Base-by-base conservation (phyloP, 2,329 filamentous ascomycete species). In the Blastomyces percursus region DNA sequence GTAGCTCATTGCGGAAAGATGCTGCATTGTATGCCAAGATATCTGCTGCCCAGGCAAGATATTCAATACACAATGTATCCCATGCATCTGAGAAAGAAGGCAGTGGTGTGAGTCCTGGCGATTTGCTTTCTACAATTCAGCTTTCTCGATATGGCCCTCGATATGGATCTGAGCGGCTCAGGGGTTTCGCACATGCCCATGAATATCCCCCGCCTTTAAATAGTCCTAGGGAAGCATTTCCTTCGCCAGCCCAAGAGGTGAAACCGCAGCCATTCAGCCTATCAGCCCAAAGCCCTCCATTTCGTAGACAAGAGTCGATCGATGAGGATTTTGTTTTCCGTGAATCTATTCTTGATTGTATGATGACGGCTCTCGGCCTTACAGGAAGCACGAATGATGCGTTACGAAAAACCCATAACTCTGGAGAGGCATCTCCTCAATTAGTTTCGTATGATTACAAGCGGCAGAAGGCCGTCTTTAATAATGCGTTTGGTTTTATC, bases 351-450 rank as follows among this genome's bases (percentile, higher is more conserved):
- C 78, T 97, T 27, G 91, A 96, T 68, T 97, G 94, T 72, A 96
- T 99, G 78, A 93, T 96, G 76, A 96, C 93, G 71, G 89, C 91
- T 0, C 88, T 99, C 64, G 94, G 94, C 0, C 78, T 99, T 62
- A 88, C 86, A 1, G 70, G 72, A 24, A 85, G 86, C 40, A 83
- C 81, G 2, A 86, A 86, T 44, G 84, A 86, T 63, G 80, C 82
- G 0, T 79, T 88, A 0, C 82, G 84, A 57, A 89, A 88, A 67
- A 78, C 82, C 0, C 86, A 73, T 54, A 68, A 86, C 59, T 96
- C 94, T 0, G 86, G 86, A 0, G 92, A 96, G 67, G 88, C 85
- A 9, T 97, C 94, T 1, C 94, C 94, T 1, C 84, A 87, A 40
- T 80, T 97, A 6, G 82, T 92, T 0, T 95, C 91, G 0, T 90